Evolutionary conservation across 1,284 basidiomycete genomes (phyloP).

Genomic region (Malassezia japonica): DNA sequence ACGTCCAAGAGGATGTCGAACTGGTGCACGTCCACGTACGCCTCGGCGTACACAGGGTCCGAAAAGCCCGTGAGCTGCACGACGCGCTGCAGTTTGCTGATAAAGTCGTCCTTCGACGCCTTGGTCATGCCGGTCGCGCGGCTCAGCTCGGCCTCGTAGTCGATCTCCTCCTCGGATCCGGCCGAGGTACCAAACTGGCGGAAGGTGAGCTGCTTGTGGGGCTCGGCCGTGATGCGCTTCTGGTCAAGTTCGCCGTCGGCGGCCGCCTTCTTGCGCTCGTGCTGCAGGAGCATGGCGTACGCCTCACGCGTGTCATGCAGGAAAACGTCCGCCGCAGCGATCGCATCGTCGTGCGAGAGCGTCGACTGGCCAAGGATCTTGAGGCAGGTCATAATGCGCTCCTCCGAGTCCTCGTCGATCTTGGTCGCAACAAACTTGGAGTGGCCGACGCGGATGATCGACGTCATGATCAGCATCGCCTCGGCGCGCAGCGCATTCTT

Average conservation of each 20-base stretch:
- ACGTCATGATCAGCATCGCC: slow-evolving; percentile 97
- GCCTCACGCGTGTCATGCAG: slow-evolving; percentile 83
- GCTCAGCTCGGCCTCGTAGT: slow-evolving; percentile 81
- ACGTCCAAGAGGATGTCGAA: slow-evolving; percentile 93
- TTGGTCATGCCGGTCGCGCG: slow-evolving; percentile 79
- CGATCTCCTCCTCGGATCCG: slow-evolving; percentile 51
- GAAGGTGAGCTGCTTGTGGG: slow-evolving; percentile 86
- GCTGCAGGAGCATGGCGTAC: slow-evolving; percentile 89
- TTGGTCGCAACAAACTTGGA: slow-evolving; percentile 84
- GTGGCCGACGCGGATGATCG: slow-evolving; percentile 89
- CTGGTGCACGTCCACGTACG: slow-evolving; percentile 93
- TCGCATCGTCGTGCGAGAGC: slow-evolving; percentile 50
- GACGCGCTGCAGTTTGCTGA: slow-evolving; percentile 88
- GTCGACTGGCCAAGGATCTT: slow-evolving; percentile 62
- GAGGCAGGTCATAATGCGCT: slow-evolving; percentile 93
- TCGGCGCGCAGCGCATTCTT: slow-evolving; percentile 64
- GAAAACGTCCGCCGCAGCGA: slow-evolving; percentile 70
- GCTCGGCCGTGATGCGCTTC: slow-evolving; percentile 69
- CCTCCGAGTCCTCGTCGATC: slow-evolving; percentile 95
- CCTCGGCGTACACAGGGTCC: slow-evolving; percentile 95
- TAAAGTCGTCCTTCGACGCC: slow-evolving; percentile 75
- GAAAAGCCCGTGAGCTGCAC: slow-evolving; percentile 97
- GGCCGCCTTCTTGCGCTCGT: slow-evolving; percentile 57
- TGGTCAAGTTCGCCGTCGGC: slow-evolving; percentile 72
- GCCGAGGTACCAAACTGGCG: slow-evolving; percentile 88